phyloP scores from a whole-genome alignment of 495 filamentous ascomycete genomes.

The Aspergillus ostianus region DNA sequence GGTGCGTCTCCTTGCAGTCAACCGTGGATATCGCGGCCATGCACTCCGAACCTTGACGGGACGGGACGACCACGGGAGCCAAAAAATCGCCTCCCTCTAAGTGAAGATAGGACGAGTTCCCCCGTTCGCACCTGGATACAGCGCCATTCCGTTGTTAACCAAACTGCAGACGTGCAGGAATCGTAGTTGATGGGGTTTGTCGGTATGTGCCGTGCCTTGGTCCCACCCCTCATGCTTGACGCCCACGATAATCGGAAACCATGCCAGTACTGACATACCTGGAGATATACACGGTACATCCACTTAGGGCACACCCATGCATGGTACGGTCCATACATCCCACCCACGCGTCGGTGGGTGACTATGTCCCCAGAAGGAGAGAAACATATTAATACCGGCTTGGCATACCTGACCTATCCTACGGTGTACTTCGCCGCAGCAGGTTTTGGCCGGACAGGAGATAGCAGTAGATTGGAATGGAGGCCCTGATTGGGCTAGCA shows the following conservation, averaged over 20 bases:
- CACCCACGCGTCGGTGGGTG: too few relatives aligned
- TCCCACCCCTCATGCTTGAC: neutral
- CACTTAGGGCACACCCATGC: too few relatives aligned
- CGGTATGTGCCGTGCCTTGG: neutral
- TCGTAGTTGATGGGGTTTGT: neutral
- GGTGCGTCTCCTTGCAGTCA: conserved; percentile 31
- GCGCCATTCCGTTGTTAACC: neutral
- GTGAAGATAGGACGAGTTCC: conserved; percentile 9
- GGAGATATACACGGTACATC: too few relatives aligned
- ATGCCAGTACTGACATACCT: neutral
- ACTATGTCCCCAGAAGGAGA: too few relatives aligned
- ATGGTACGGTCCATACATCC: too few relatives aligned
- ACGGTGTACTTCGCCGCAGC: neutral
- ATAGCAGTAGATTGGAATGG: neutral
- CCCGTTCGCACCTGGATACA: conserved; percentile 1
- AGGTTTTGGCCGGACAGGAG: neutral
- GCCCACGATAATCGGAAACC: neutral
- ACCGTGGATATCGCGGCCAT: conserved; percentile 36
- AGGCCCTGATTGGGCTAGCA: neutral
- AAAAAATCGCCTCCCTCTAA: conserved; percentile 11
- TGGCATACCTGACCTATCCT: neutral
- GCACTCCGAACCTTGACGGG: conserved; percentile 49
- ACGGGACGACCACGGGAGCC: conserved; percentile 37
- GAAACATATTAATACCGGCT: neutral
- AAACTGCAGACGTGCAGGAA: neutral